Evolutionary conservation across 2,329 filamentous ascomycete species (phyloP).

Genomic region (Ophiognomonia clavigignenti-juglandacearum): DNA sequence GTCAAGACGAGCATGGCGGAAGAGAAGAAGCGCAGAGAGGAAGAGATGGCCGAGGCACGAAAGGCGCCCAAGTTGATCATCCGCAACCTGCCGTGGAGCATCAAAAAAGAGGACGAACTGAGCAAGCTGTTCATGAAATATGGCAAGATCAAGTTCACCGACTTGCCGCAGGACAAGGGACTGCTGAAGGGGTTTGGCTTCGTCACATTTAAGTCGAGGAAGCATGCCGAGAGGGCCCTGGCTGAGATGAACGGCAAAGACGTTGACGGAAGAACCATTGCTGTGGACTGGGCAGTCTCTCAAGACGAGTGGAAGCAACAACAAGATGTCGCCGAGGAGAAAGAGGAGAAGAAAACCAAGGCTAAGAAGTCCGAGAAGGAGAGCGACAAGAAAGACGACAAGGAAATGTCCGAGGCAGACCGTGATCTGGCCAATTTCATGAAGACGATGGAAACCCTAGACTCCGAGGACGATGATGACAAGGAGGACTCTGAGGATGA

Average conservation of each 20-base stretch:
- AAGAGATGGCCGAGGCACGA: slow-evolving; percentile 54
- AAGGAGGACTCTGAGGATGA: slow-evolving; percentile 38
- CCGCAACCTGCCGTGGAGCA: slow-evolving; percentile 91
- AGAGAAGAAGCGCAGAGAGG: slow-evolving; percentile 49
- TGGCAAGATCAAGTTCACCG: slow-evolving; percentile 85
- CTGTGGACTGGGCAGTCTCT: slow-evolving; percentile 96
- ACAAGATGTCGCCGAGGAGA: slow-evolving; percentile 37
- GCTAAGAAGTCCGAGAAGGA: slow-evolving; percentile 34
- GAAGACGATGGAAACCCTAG: slow-evolving; percentile 53
- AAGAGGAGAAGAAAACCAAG: slow-evolving; percentile 24
- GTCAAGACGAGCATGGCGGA: slow-evolving; percentile 33
- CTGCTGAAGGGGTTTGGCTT: slow-evolving; percentile 89
- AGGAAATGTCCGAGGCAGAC: slow-evolving; percentile 33
- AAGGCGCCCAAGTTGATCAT: slow-evolving; percentile 77
- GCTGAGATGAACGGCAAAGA: slow-evolving; percentile 82
- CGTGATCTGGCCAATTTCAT: slow-evolving; percentile 48
- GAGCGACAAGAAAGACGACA: slow-evolving; percentile 26
- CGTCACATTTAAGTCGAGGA: slow-evolving; percentile 78
- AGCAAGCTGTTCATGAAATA: slow-evolving; percentile 76
- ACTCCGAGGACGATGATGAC: slow-evolving; percentile 50
- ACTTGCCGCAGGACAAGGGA: slow-evolving; percentile 72
- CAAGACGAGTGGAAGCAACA: slow-evolving; percentile 78
- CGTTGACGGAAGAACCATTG: slow-evolving; percentile 80
- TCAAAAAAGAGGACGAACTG: slow-evolving; percentile 81
- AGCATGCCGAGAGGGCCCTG: slow-evolving; percentile 88